Evolutionary conservation across 2,329 filamentous ascomycete genomes (phyloP), one percentile per base, ranked within the genome.

Genomic region (Exutisphaerella laricina): DNA sequence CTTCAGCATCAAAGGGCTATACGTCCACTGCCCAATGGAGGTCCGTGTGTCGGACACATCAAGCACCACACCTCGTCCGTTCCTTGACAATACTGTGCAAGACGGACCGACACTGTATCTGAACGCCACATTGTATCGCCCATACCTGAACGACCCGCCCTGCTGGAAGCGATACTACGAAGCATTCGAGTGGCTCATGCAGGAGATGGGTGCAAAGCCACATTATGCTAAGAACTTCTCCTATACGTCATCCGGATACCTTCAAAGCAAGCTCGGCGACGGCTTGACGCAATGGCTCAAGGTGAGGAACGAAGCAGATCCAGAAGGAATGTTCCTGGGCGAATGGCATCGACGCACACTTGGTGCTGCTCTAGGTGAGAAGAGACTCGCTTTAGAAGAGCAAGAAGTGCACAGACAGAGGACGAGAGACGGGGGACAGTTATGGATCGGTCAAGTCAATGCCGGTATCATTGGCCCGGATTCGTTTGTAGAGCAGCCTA

Each of bases 201-300:
- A 79, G 46, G 85, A 94, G 32, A 71, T 94, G 55, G 85, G 84
- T 39, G 88, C 84, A 6, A 78, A 78, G 33, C 88, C 88, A 13
- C 88, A 95, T 66, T 95, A 88, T 86, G 88, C 88, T 5, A 95
- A 95, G 74, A 94, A 95, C 63, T 95, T 94, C 64, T 70, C 73
- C 34, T 73, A 75, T 6, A 72, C 76, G 3, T 67, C 71, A 4
- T 73, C 76, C 8, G 58, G 69, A 0, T 79, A 85, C 21, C 73
- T 94, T 31, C 74, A 78, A 45, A 62, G 65, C 1, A 79, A 86
- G 63, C 94, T 92, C 61, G 82, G 82, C 29, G 64, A 72, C n/a
- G 70, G 82, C 35, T 70, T 94, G 45, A 66, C 72, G 13, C 67
- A 77, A 34, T 95, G 84, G 76, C 71, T 84, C 29, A 68, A 72